Evolutionary conservation across 768 basidiomycete species (phyloP), one percentile per base, ranked within the genome.

Genomic region (Phlebiopsis flavidoalba): DNA sequence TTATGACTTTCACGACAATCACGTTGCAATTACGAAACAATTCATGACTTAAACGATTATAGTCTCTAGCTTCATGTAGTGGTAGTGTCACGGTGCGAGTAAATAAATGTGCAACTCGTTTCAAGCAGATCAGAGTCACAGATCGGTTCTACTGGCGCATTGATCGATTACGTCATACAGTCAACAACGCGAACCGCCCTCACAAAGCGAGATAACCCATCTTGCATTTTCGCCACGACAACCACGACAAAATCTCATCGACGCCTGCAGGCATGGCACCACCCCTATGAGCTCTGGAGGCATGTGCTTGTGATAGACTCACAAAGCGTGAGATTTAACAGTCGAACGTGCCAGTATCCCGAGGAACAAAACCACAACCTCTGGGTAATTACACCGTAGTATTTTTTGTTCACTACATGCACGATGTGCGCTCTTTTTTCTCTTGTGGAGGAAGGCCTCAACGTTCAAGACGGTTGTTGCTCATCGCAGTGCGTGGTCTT

Each of bases 401-500:
- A 3, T 72, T 85, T 59, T n/a, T 74, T 89, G 11, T 75, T 83
- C 60, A 87, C 84, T 21, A 80, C 79, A 5, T 86, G 82, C 67
- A 81, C 81, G 3, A 69, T 85, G 0, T 84, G 83, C 62, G 68
- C 75, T 3, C 66, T 89, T 8, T n/a, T 88, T 87, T 66, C 64
- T 89, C 22, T 72, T 89, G 0, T 89, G 85, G 86, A 76, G 84
- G 59, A 75, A 84, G 14, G 83, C 86, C 14, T 79, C 82, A 60
- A 71, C 75, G 0, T 60, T 89, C 33, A 79, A 83, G 31, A 73
- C 77, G 3, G 82, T 85, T 7, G 85, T 89, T 22, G 82, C 86
- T 1, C 85, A 87, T 62, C 81, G n/a, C n/a, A 79, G 87, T 84
- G 59, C 60, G 83, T 77, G 7, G 21, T 8, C 33, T 35, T 33